A percentile compares a stretch with the other conserved stretches of the same genome.
These are phyloP conservation scores for Trichosporon sp. DNA, from an alignment of 1,284 basidiomycete genomes.

Conservation along the genomic window DNA sequence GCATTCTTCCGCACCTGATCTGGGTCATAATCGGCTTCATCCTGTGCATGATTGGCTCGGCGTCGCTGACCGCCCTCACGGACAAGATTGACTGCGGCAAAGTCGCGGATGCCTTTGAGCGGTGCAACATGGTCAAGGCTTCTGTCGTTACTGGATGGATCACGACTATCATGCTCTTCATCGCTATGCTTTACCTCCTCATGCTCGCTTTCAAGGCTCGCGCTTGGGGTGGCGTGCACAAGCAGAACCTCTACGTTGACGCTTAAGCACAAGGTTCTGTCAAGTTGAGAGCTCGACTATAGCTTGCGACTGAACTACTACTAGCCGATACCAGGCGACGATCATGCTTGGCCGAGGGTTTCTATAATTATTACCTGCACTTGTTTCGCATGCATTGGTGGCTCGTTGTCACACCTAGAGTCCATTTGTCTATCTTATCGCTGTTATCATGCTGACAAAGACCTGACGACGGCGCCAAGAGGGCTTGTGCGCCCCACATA, in stretches of 20 bases:
- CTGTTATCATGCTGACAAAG: no score
- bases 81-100: slow-evolving; percentile 39
- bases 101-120: slow-evolving; percentile 27
- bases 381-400: no score
- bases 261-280: not conserved
- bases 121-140: slow-evolving; percentile 46
- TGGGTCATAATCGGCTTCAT: slow-evolving; percentile 42
- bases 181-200: slow-evolving; percentile 31
- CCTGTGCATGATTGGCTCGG: slow-evolving; percentile 47
- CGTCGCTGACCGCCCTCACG: slow-evolving; percentile 45
- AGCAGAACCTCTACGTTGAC: slow-evolving; percentile 37
- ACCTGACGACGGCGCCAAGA: no score
- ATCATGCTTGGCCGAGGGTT: no score
- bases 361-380: no score
- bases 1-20: slow-evolving; percentile 46
- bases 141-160: slow-evolving; percentile 47
- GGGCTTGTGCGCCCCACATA: no score
- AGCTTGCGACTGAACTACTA: no score
- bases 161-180: slow-evolving; percentile 44
- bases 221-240: slow-evolving; percentile 36
- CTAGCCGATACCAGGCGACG: no score
- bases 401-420: no score
- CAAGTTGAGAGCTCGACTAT: no score
- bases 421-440: no score
- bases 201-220: slow-evolving; percentile 44